Evolutionary conservation across 176 grass and related monocot genomes (phyloP), one percentile per base, ranked within the genome.

Genomic region (Puccinellia tenuiflora): DNA sequence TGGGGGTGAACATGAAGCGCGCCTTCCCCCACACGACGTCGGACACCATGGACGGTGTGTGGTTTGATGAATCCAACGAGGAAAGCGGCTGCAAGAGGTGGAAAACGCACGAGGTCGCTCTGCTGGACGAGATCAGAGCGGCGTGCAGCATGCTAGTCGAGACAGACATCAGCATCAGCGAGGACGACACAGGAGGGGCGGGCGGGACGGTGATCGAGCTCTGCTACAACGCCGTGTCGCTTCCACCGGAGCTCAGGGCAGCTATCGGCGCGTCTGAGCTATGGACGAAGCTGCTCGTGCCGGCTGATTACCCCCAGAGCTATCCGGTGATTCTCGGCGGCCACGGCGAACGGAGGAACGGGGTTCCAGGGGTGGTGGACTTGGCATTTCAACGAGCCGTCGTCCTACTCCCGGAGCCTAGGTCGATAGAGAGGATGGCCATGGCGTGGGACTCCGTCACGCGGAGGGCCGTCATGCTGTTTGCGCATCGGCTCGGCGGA

Each of bases 11-110:
- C 63, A 34, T 26, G n/a, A 83, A 87, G 53, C 62, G 29, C 8
- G 21, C 22, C 21, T 69, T 26, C 17, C 21, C 6, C 12, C 25
- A 17, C 74, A 33, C 10, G 9, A 18, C 13, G 53, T 47, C 37
- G 12, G 15, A 1, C 55, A 56, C 21, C 53, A 56, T 56, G 21
- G 53, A 56, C n/a, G n/a, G 53, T 17, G 0, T 28, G 14, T 17
- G 26, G 59, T 8, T 15, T 64, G 57, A 53, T n/a, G 61, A 64
- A 46, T 81, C 26, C 2, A 45, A 25, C 13, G 3, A 2, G 21
- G 48, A 81, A 17, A 38, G 21, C 46, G 6, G 21, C 30, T 1
- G 8, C 10, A 88, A 88, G 80, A 88, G 64, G 65, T 53, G 18
- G 43, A 83, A 64, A 52, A 62, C 20, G 0, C 51, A 63, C 10